A percentile compares a stretch with the other conserved stretches of the same genome.
Evolutionary conservation across 2,329 filamentous ascomycete genomes (phyloP).

Genomic region (Curvularia lunata): DNA sequence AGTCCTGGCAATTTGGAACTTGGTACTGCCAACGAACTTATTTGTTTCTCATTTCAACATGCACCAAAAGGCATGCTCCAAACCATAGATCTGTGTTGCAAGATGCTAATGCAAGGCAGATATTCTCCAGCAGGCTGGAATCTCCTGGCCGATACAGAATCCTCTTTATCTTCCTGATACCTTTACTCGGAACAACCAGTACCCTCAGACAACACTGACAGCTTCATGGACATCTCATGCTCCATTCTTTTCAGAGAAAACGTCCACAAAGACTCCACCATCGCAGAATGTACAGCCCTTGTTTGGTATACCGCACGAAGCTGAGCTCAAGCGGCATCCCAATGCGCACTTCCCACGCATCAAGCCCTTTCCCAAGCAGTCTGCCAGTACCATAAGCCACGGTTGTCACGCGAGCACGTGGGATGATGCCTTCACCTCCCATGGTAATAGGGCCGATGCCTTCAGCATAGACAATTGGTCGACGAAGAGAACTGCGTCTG

Average conservation of each 20-base stretch:
- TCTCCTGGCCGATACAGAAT: constrained; percentile 74
- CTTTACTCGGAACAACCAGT: constrained; percentile 6
- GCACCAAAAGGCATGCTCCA: constrained; percentile 71
- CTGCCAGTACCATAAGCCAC: constrained; percentile 6
- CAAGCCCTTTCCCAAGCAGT: constrained; percentile 24
- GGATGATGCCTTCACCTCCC: constrained; percentile 21
- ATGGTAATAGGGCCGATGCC: constrained; percentile 24
- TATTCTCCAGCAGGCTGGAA: constrained; percentile 72
- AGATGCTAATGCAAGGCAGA: constrained; percentile 56
- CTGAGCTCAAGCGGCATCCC: constrained; percentile 25
- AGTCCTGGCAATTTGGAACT: constrained; percentile 50
- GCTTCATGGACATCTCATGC: constrained; percentile 8
- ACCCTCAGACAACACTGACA: constrained; percentile 5
- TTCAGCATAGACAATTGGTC: constrained; percentile 33
- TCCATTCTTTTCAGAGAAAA: constrained; percentile 6
- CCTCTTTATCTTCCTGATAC: constrained; percentile 35
- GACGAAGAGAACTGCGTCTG: constrained; percentile 21
- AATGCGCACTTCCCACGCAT: constrained; percentile 26
- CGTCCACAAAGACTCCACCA: constrained; percentile 18
- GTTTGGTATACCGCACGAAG: constrained; percentile 19
- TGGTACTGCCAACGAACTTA: constrained; percentile 72
- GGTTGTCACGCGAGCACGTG: constrained; percentile 17
- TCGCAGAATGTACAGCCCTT: constrained; percentile 16
- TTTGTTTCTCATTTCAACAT: constrained; percentile 84
- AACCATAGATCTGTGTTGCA: neutral